These are phyloP conservation scores for Acanthamoeba royreba DNA, from an alignment of 208 protist species.

Conservation along the genomic window DNA sequence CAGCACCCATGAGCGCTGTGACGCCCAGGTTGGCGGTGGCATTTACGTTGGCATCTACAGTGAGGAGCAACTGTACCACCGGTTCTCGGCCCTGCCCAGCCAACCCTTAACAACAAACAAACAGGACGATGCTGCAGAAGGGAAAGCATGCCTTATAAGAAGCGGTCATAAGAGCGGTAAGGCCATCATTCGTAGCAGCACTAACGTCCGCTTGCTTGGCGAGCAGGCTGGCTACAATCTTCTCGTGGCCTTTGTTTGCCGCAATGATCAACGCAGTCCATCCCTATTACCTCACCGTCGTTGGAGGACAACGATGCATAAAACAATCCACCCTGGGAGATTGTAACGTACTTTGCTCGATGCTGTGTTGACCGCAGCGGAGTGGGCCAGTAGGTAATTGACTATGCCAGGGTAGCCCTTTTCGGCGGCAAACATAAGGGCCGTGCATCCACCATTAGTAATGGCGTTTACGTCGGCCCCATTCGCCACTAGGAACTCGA, in stretches of 20 bases:
- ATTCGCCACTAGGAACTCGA: neutral
- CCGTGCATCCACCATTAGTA: neutral
- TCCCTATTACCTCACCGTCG: no score
- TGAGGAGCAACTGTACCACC: neutral
- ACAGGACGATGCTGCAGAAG: neutral
- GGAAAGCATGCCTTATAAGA: neutral
- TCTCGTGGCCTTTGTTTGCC: neutral
- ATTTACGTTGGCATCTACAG: neutral
- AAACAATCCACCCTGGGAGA: no score
- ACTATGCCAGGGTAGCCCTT: neutral
- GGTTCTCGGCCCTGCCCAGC: neutral
- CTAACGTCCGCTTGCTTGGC: neutral
- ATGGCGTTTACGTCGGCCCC: neutral
- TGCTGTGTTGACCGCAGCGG: neutral
- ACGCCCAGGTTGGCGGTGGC: neutral
- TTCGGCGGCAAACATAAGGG: neutral
- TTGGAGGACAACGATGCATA: no score
- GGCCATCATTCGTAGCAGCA: neutral
- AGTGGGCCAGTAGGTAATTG: neutral
- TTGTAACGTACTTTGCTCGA: neutral
- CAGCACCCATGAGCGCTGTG: neutral
- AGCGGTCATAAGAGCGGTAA: conserved; percentile 6
- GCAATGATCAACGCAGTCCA: conserved; percentile 19
- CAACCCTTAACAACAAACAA: neutral
- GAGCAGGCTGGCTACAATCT: neutral